A percentile compares a stretch with the other conserved stretches of the same genome.
Conservation (phyloP, 2,329 filamentous ascomycete species). For the Alternaria alternata region DNA sequence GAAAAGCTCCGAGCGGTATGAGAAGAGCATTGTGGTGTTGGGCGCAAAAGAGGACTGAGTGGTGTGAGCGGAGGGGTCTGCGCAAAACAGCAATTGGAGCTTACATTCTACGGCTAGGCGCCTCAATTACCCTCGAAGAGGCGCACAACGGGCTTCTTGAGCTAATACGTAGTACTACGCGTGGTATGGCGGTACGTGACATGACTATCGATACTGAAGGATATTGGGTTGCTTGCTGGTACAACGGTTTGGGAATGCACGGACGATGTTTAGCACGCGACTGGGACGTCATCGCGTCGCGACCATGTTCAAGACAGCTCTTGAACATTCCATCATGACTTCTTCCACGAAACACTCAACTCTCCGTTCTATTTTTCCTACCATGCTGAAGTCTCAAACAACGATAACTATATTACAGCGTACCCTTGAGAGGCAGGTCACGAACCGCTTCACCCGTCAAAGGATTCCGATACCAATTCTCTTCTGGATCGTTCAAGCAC, state of each 20-base stretch:
- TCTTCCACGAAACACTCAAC: not conserved
- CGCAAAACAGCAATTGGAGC: slow-evolving; percentile 14
- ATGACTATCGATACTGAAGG: slow-evolving; percentile 21
- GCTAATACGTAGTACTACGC: slow-evolving; percentile 30
- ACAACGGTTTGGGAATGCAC: slow-evolving; percentile 6
- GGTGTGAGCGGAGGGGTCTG: slow-evolving; percentile 18
- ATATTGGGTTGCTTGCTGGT: slow-evolving; percentile 7
- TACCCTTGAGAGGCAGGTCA: not conserved
- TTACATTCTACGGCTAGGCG: slow-evolving; percentile 37
- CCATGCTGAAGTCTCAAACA: not conserved
- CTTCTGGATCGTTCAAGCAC: slow-evolving; percentile 62
- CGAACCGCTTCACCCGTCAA: slow-evolving; percentile 5
- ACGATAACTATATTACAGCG: not conserved
- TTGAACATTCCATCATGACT: not conserved
- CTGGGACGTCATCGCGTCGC: slow-evolving; percentile 13
- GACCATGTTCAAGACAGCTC: not conserved
- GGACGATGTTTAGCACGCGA: slow-evolving; percentile 11
- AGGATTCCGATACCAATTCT: slow-evolving; percentile 60
- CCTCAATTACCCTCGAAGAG: slow-evolving; percentile 32
- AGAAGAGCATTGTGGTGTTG: slow-evolving; percentile 18
- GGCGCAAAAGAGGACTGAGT: slow-evolving; percentile 15
- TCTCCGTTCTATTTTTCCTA: not conserved
- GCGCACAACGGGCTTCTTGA: slow-evolving; percentile 20
- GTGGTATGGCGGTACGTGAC: slow-evolving; percentile 37
- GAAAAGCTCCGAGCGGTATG: slow-evolving; percentile 50